These are phyloP conservation scores for Penicillium sp. DNA, from an alignment of 2,329 filamentous ascomycete species.

Conservation along the genomic window DNA sequence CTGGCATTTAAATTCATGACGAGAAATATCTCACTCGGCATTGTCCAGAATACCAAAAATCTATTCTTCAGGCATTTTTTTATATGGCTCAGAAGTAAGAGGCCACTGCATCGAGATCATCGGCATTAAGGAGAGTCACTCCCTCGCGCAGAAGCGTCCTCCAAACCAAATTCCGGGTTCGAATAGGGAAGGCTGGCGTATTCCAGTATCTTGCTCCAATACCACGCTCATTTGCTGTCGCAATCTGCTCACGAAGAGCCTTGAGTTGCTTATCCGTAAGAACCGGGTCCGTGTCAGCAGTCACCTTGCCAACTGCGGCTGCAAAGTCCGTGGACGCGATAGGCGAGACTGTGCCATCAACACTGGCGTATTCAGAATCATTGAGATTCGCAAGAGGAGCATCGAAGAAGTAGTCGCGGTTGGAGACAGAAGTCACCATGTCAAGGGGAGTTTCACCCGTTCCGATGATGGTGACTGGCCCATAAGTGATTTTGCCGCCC, in stretches of 20 bases:
- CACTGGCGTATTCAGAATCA: constrained; percentile 41
- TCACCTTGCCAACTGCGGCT: constrained; percentile 40
- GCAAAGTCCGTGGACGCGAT: constrained; percentile 57
- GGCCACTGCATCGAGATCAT: constrained; percentile 59
- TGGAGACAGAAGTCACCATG: constrained; percentile 47
- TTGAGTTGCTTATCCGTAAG: constrained; percentile 46
- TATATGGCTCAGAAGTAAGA: constrained; percentile 31
- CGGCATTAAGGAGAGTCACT: constrained; percentile 64
- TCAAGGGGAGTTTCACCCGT: constrained; percentile 58
- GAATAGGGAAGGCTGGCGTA: constrained; percentile 60
- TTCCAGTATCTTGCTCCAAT: constrained; percentile 66
- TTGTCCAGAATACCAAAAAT: too few relatives aligned
- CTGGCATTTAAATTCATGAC: not conserved
- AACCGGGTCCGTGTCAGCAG: constrained; percentile 37
- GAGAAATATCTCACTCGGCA: too few relatives aligned
- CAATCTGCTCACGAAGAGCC: constrained; percentile 55
- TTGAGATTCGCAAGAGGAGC: constrained; percentile 52
- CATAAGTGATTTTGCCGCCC: constrained; percentile 46
- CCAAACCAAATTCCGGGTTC: constrained; percentile 62
- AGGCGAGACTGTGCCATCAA: constrained; percentile 52
- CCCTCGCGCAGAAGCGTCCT: constrained; percentile 57
- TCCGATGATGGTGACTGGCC: constrained; percentile 62
- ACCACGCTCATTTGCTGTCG: constrained; percentile 55
- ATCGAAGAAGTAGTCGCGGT: constrained; percentile 63
- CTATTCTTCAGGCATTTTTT: not conserved